Conservation (phyloP, 169 alveolate genomes). For the Plasmodium gonderi region DNA sequence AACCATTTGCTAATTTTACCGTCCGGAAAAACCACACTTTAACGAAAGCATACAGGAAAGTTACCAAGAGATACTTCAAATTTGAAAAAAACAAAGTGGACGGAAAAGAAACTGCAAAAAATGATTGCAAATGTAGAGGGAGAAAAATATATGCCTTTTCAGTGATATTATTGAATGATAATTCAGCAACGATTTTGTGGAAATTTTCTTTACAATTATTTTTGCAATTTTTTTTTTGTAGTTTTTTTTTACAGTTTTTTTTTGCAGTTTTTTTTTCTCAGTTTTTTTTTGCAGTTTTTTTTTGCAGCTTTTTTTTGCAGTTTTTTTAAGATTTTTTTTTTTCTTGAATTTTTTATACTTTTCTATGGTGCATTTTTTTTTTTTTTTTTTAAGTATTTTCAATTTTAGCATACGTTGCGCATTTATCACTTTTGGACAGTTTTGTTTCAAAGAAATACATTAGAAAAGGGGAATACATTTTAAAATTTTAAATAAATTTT, state of each 20-base stretch:
- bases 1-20: too few species aligned
- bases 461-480: not conserved
- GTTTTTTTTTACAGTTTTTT: not conserved
- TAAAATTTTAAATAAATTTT: not conserved
- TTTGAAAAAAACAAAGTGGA: not conserved
- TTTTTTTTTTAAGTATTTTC: not conserved
- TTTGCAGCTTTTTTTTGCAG: not conserved
- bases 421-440: not conserved
- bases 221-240: not conserved
- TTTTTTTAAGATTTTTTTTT: not conserved
- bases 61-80: not conserved
- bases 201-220: not conserved
- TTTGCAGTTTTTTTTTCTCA: not conserved
- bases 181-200: too few species aligned
- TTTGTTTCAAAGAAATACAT: not conserved
- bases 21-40: not conserved
- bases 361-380: not conserved
- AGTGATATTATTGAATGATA: not conserved
- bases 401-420: not conserved
- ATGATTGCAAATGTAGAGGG: not conserved
- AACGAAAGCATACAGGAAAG: not conserved
- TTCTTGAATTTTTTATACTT: not conserved
- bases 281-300: not conserved
- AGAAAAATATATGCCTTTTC: not conserved
- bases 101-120: not conserved